Evolutionary conservation across 1,284 basidiomycete genomes (phyloP).

Genomic region (Phlebopus sp.): DNA sequence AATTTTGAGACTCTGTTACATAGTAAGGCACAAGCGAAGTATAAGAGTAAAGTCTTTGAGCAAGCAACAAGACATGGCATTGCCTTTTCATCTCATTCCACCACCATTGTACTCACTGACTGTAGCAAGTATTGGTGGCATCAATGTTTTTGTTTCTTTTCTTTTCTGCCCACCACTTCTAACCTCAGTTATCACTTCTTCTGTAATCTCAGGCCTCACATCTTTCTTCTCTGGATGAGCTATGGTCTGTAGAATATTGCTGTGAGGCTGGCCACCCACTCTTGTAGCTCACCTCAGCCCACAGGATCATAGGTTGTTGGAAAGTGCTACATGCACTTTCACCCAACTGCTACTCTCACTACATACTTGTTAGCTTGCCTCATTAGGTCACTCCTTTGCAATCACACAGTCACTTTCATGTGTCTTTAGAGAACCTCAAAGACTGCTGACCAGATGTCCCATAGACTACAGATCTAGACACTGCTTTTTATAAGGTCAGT

Average conservation of each 20-base stretch:
- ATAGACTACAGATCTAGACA: too few species aligned
- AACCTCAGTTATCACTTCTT: not conserved
- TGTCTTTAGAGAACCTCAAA: not conserved
- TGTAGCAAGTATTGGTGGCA: not conserved
- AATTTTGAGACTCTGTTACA: too few species aligned
- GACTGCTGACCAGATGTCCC: too few species aligned
- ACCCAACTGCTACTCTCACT: not conserved
- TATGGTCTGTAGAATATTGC: not conserved
- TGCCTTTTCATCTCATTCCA: not conserved
- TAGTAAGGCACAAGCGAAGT: too few species aligned
- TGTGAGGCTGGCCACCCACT: not conserved
- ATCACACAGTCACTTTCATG: not conserved
- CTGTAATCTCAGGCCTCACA: not conserved
- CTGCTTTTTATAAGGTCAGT: too few species aligned
- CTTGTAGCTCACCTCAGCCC: not conserved
- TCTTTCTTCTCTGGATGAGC: not conserved
- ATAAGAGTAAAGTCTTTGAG: not conserved
- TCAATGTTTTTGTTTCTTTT: not conserved
- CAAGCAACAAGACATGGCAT: not conserved
- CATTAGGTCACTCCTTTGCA: not conserved
- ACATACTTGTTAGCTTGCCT: not conserved
- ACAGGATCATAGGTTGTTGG: not conserved
- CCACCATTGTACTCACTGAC: not conserved
- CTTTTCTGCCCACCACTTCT: not conserved
- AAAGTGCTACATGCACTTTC: not conserved